Conservation (phyloP, 805 yeast genomes). For the Candida dajiaensis region DNA sequence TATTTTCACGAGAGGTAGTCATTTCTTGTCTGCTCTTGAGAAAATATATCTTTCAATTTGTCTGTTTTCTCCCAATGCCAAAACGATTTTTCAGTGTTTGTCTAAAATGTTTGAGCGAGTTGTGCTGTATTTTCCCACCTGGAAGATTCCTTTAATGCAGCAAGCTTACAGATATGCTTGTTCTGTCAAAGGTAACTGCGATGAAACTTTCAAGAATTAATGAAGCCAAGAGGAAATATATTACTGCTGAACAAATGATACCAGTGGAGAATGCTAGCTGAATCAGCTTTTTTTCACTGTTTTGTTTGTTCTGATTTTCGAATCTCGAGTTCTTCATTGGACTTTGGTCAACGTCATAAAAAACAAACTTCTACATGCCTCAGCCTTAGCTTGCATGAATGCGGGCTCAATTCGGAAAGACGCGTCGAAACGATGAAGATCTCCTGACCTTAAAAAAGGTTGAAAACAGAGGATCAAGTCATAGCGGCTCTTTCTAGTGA, state of each 20-base stretch:
- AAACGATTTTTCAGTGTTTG: too few species aligned
- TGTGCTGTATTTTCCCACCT: background rate
- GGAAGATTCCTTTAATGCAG: background rate
- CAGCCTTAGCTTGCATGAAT: background rate
- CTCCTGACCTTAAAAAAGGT: too few species aligned
- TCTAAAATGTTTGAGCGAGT: too few species aligned
- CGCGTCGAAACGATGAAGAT: background rate
- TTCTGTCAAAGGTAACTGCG: background rate
- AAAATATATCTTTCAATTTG: too few species aligned
- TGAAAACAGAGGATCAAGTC: too few species aligned
- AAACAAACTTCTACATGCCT: background rate
- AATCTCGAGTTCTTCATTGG: background rate
- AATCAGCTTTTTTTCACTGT: background rate
- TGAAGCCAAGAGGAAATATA: background rate
- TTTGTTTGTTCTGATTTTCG: background rate
- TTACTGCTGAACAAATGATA: background rate
- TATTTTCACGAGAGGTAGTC: background rate
- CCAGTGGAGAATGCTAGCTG: background rate
- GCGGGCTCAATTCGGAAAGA: background rate
- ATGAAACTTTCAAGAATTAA: background rate
- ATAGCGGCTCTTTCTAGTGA: too few species aligned
- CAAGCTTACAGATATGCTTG: background rate
- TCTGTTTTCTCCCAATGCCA: too few species aligned
- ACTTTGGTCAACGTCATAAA: background rate
- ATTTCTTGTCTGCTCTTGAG: background rate